Conservation (phyloP, 306 rosid genomes). For the Prunus davidiana region DNA sequence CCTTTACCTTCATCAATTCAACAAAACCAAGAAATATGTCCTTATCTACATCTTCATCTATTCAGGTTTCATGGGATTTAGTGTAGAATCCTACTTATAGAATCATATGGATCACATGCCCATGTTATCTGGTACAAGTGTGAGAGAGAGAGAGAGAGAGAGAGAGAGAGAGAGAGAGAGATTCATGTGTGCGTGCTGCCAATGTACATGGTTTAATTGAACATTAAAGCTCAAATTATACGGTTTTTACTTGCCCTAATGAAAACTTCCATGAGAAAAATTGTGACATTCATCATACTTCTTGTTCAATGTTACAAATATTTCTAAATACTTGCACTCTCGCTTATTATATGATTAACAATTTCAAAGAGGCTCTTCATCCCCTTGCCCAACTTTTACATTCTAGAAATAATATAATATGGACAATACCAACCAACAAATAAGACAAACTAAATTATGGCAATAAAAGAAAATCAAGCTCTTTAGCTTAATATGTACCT, state of each 20-base stretch:
- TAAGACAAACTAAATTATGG: not conserved
- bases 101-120: not conserved
- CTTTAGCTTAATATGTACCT: slow-evolving; percentile 46
- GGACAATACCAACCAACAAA: not conserved
- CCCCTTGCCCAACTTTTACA: not conserved
- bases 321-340: not conserved
- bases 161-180: not conserved
- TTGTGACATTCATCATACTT: not conserved
- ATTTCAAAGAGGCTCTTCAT: not conserved
- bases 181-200: not conserved
- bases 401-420: not conserved
- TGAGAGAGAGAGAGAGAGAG: not conserved
- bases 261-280: not conserved
- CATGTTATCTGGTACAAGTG: not conserved
- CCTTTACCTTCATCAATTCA: not conserved
- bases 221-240: not conserved
- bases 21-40: not conserved
- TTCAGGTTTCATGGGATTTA: not conserved
- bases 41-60: not conserved
- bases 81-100: not conserved
- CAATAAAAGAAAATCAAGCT: slow-evolving; percentile 11
- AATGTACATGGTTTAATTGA: not conserved
- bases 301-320: not conserved
- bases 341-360: not conserved
- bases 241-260: not conserved